Base-by-base conservation (phyloP, 805 yeast genomes). In the Sugiyamaella qingdaonensis region DNA sequence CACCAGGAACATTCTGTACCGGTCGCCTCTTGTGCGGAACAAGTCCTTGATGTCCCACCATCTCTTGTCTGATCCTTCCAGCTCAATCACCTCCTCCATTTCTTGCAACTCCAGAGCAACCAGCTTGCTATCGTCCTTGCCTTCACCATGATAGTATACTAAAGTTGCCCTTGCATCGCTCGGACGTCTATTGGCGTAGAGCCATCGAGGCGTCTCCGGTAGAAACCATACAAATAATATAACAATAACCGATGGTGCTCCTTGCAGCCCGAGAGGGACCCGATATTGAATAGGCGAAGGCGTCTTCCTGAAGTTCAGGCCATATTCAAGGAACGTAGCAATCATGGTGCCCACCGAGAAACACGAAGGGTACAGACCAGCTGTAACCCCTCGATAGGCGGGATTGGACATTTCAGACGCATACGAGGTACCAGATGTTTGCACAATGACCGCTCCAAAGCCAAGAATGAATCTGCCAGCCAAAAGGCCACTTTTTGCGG, bases 361-460 rank as follows among this genome's bases (percentile, higher is more conserved):
- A 84, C 62, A 82, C 76, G 54, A 84, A 78, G 51, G 84, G 86
- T 57, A 83, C 73, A 34, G 86, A 79, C 65, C 91, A 88, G 72
- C 91, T 74, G 51, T 84, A 78, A 77, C 85, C 80, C 63, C 78
- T 79, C 44, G 89, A 58, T 71, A 73, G 46, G 73, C 75, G 16
- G 85, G 75, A 53, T 76, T 89, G 13, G 88, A 80, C 27, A 86
- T 82, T 68, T 86, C 88, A 36, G 90, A 85, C 71, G 82, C 81
- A 66, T 84, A 86, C 61, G 87, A 71, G 46, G 92, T 90, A 31
- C 84, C 86, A 54, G 83, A 55, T 5, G 61, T 53, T 47, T 64
- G 61, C 47, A 62, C 51, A 24, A 58, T 46, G 19, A 68, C 68
- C 18, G 57, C 55, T 5, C 66, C 68, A 44, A 62, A 35, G 11